Evolutionary conservation across 2,329 filamentous ascomycete species (phyloP), one percentile per base, ranked within the genome.

Genomic region (Aspergillus persii): DNA sequence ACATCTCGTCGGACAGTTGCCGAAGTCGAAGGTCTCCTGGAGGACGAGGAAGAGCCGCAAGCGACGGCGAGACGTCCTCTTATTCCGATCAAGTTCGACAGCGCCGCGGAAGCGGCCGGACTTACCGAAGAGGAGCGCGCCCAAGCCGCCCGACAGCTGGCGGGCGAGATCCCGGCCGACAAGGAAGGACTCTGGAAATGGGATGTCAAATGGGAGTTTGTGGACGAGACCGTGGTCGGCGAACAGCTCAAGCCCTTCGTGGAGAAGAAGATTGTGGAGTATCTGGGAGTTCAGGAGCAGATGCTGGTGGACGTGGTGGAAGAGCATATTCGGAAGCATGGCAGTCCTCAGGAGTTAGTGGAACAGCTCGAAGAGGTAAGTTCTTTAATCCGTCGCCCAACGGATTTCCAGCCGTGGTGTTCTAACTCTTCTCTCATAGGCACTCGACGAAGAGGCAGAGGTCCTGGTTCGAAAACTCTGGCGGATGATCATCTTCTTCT

Each of bases 401-500:
- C 11, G 8, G 36, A 48, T 36, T 50, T 46, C n/a, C 18, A 12
- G 23, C 12, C 4, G 26, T 47, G 6, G 30, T 57, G 50, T 62
- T 47, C 76, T 82, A 73, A 82, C 66, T 48, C 12, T 57, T 48
- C 58, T 27, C 26, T 12, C 36, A 31, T 61, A 94, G 87, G 91
- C 92, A 48, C 82, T 99, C 63, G 95, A 97, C 71, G 95, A 99
- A 71, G 95, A 98, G 72, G 92, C 93, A 9, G 93, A 97, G 75
- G 89, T 91, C 29, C 80, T 99, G 66, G 93, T 98, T 53, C 96
- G 92, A 85, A 98, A 97, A 80, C 84, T 99, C 39, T 99, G 95
- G 95, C 87, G 94, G 53, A 96, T 98, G 92, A 88, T 97, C 59
- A 96, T 98, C 70, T 98, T 97, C 86, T 97, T 94, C 70, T 95